phyloP scores from a whole-genome alignment of 805 yeast species.

The Alloascoidea hylecoeti region DNA sequence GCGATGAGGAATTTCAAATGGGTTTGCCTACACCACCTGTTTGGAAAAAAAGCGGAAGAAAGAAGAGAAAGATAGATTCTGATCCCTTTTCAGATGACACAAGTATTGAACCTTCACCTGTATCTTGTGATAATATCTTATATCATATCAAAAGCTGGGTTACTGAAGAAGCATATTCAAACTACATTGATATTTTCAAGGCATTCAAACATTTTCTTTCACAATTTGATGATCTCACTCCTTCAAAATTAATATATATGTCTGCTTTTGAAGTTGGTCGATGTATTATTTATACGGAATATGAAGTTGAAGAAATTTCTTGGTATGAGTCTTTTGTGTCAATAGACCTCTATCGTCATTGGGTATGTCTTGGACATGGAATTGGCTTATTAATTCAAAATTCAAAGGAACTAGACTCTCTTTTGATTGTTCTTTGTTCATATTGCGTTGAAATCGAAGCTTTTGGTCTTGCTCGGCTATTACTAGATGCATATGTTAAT shows the following conservation, averaged over 20 bases:
- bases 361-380: not conserved
- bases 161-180: not conserved
- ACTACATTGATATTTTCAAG: not conserved
- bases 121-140: not conserved
- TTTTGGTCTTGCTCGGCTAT: not conserved
- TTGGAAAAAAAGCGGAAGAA: too few relatives aligned
- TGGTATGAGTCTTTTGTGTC: too few relatives aligned
- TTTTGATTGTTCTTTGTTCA: not conserved
- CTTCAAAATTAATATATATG: not conserved
- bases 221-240: not conserved
- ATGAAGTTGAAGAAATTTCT: not conserved
- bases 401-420: not conserved
- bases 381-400: not conserved
- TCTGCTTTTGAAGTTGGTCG: conserved; percentile 1
- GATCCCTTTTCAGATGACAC: too few relatives aligned
- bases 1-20: too few relatives aligned
- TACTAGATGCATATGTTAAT: not conserved
- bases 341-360: not conserved
- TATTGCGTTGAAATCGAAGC: not conserved
- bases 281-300: not conserved
- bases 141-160: not conserved
- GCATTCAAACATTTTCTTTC: not conserved
- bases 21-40: too few relatives aligned
- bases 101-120: too few relatives aligned
- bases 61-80: not conserved